Base-by-base conservation (phyloP, 2,329 filamentous ascomycete genomes). In the Aureobasidium mangrovei region DNA sequence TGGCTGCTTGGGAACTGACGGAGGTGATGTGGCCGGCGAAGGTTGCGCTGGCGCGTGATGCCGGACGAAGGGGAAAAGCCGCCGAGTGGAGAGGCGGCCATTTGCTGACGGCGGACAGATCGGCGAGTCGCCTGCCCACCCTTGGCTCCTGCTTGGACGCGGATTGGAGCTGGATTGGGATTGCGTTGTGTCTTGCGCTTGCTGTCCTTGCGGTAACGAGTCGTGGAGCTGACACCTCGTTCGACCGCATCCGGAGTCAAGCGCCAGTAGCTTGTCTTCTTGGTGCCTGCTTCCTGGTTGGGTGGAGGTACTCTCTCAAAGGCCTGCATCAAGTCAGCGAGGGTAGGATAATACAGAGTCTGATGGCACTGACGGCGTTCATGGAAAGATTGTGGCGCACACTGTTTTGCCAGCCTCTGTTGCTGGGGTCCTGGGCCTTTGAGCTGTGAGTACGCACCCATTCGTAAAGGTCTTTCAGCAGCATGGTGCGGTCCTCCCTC, bases 381-480 rank as follows among this genome's bases (percentile, higher is more conserved):
- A 97, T 96, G 45, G 89, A 95, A 6, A 97, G 74, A 62, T 97
- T 97, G 69, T 97, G 91, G 2, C 91, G 82, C 60, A 97, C 94
- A 67, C 88, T 95, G 69, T 96, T 97, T 71, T 91, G 86, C 91
- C 91, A 97, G 7, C 91, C 91, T 42, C 69, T 73, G 4, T 69
- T 71, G 49, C 69, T 67, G 6, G 75, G 77, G 43, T 78, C 77
- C 51, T 76, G 81, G 4, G 81, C 82, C 69, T 93, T 95, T 60
- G 81, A 79, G 2, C 90, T 95, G 64, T 95, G 84, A 29, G 84
- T 77, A 40, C 80, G 76, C 64, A 97, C 95, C 90, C 91, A 97
- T 55, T 85, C 77, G 69, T 97, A 97, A 55, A 97, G 87, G 53
- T 94, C 85, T 61, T 90, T 84, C 9, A 97, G 76, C 2, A 85